Evolutionary conservation across 179 eudicot species (phyloP).

Genomic region (Gypsophila paniculata): DNA sequence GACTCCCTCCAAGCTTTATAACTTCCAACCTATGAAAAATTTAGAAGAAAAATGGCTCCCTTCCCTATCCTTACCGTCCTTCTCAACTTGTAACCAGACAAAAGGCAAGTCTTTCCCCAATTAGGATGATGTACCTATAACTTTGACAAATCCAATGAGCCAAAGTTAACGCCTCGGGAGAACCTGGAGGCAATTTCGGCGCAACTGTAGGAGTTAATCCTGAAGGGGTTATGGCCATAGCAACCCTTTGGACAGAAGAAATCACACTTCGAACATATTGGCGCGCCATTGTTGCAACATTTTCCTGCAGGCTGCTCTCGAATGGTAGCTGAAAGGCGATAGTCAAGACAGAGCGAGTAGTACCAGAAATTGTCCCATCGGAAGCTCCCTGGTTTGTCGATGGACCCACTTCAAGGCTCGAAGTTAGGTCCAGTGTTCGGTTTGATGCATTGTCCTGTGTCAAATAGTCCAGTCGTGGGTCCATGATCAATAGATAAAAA

Average conservation of each 20-base stretch:
- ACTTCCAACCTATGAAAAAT: too few species aligned
- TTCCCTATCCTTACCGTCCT: too few species aligned
- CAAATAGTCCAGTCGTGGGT: not conserved
- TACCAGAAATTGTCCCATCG: conserved; percentile 21
- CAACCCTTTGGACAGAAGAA: conserved; percentile 48
- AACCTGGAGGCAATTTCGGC: conserved; percentile 35
- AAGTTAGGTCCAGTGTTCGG: conserved; percentile 37
- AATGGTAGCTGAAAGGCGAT: conserved; percentile 56
- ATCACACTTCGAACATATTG: conserved; percentile 47
- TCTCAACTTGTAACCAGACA: too few species aligned
- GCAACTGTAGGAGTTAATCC: conserved; percentile 37
- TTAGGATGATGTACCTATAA: conserved; percentile 41
- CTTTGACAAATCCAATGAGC: conserved; percentile 53
- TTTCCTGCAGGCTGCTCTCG: conserved; percentile 42
- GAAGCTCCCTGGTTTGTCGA: conserved; percentile 31
- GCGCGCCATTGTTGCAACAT: conserved; percentile 48
- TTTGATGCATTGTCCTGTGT: conserved; percentile 32
- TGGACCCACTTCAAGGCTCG: conserved; percentile 41
- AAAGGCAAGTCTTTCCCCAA: too few species aligned
- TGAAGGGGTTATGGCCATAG: conserved; percentile 41
- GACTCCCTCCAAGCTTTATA: too few species aligned
- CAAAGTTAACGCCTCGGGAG: conserved; percentile 50
- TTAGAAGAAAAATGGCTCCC: too few species aligned
- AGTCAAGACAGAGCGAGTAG: conserved; percentile 34
- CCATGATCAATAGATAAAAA: not conserved